phyloP scores from a whole-genome alignment of 192 early-diverging fungal genomes.

The Entophlyctis helioformis region DNA sequence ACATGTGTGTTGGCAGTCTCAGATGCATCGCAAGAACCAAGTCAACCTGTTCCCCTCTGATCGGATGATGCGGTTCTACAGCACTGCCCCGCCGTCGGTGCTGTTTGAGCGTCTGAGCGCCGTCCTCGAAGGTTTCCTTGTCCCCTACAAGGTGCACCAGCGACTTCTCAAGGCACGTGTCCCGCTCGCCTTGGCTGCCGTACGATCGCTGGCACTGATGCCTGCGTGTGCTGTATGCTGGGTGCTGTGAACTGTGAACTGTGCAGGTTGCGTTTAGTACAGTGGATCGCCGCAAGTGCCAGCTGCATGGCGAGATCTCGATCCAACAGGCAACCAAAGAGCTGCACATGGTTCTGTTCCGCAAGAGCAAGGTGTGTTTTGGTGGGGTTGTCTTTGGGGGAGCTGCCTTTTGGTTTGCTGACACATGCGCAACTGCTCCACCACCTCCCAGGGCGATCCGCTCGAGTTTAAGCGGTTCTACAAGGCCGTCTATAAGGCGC shows the following conservation, averaged over 20 bases:
- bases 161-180: conserved; percentile 5
- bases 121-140: conserved; percentile 22
- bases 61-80: conserved; percentile 28
- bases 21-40: conserved; percentile 5
- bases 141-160: conserved; percentile 20
- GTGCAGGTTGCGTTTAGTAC: conserved; percentile 45
- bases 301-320: conserved; percentile 43
- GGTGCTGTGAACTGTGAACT: not conserved
- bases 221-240: not conserved
- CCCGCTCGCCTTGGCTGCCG: not conserved
- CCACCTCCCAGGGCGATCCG: conserved; percentile 32
- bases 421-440: not conserved
- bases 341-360: conserved; percentile 42
- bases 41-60: conserved; percentile 18
- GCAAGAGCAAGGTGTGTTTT: conserved; percentile 41
- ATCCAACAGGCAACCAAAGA: conserved; percentile 32
- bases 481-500: conserved; percentile 10
- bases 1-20: not conserved
- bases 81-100: not conserved
- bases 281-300: conserved; percentile 54
- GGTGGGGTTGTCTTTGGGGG: not conserved
- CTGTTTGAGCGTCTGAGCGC: conserved; percentile 10
- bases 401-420: not conserved
- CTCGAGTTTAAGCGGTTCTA: conserved; percentile 44
- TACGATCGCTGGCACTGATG: not conserved